These are phyloP conservation scores for Neurospora sp. DNA, from an alignment of 2,329 filamentous ascomycete species.

Conservation along the genomic window DNA sequence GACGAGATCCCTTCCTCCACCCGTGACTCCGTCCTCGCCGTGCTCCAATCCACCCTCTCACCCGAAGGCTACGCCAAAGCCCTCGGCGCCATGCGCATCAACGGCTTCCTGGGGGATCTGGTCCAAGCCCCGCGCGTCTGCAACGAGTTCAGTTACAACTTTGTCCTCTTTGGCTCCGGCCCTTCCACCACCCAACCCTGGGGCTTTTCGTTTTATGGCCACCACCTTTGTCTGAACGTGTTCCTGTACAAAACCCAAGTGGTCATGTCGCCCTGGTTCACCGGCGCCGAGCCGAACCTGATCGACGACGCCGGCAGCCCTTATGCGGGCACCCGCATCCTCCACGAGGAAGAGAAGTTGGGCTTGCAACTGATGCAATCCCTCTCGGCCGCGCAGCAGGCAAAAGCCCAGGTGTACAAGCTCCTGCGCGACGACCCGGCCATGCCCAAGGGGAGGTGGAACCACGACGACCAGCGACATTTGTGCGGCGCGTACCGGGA, in stretches of 20 bases:
- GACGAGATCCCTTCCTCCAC: slow-evolving; percentile 43
- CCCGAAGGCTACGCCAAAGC: slow-evolving; percentile 65
- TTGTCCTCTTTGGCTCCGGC: slow-evolving; percentile 46
- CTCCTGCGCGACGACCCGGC: slow-evolving; percentile 54
- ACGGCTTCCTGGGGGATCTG: slow-evolving; percentile 64
- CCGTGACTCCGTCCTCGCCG: slow-evolving; percentile 39
- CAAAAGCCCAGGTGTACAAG: slow-evolving; percentile 46
- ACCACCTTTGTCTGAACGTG: slow-evolving; percentile 65
- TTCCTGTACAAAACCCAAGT: slow-evolving; percentile 59
- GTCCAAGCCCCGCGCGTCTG: slow-evolving; percentile 52
- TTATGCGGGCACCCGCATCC: slow-evolving; percentile 55
- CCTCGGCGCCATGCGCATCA: slow-evolving; percentile 59
- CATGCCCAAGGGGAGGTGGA: slow-evolving; percentile 65
- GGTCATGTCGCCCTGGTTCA: slow-evolving; percentile 65
- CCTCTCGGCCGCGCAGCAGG: slow-evolving; percentile 36
- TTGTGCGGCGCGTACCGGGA: slow-evolving; percentile 70
- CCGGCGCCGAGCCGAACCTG: slow-evolving; percentile 68
- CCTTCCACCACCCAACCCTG: slow-evolving; percentile 51
- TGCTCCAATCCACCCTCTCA: slow-evolving; percentile 52
- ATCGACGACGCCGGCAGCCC: slow-evolving; percentile 55
- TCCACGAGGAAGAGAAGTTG: slow-evolving; percentile 53
- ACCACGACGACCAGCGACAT: slow-evolving; percentile 71
- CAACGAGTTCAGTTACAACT: slow-evolving; percentile 71
- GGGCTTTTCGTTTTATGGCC: slow-evolving; percentile 69
- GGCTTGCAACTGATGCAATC: slow-evolving; percentile 63